These are phyloP conservation scores for Nakaseomyces sp. DNA, from an alignment of 1,139 yeast genomes.

Conservation along the genomic window DNA sequence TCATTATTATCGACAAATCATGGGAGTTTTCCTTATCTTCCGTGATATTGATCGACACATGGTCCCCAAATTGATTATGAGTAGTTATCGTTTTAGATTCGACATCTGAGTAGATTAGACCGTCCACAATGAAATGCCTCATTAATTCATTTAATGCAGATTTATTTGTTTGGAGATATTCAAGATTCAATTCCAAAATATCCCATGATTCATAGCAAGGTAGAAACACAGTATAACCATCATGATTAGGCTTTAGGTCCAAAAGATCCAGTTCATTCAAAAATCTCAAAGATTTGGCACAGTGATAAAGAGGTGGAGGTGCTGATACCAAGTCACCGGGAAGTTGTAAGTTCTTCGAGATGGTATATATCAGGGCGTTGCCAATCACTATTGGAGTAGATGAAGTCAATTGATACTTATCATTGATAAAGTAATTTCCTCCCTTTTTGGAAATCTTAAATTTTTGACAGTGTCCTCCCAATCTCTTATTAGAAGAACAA, in stretches of 20 bases:
- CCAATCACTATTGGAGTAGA: conserved; percentile 41
- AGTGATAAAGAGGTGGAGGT: conserved; percentile 46
- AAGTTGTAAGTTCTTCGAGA: conserved; percentile 48
- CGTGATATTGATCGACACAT: conserved; percentile 16
- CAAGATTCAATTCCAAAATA: conserved; percentile 49
- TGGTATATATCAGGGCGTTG: conserved; percentile 52
- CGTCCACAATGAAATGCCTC: conserved; percentile 52
- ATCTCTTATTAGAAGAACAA: conserved; percentile 33
- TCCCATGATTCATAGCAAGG: conserved; percentile 80
- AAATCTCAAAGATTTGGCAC: conserved; percentile 44
- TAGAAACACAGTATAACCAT: conserved; percentile 67
- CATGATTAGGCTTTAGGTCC: conserved; percentile 37
- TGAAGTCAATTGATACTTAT: conserved; percentile 40
- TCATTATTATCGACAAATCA: neutral
- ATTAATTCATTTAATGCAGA: conserved; percentile 45
- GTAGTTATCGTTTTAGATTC: conserved; percentile 26
- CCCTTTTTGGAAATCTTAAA: conserved; percentile 35
- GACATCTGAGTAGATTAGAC: conserved; percentile 60
- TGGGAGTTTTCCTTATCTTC: neutral
- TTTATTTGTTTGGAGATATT: conserved; percentile 48
- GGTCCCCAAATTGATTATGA: conserved; percentile 34
- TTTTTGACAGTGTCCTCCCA: conserved; percentile 42
- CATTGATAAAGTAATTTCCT: conserved; percentile 39
- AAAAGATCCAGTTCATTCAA: conserved; percentile 43
- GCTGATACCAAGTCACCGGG: conserved; percentile 48